Base-by-base conservation (phyloP, 176 grass and related monocot genomes). In the Oryza punctata region DNA sequence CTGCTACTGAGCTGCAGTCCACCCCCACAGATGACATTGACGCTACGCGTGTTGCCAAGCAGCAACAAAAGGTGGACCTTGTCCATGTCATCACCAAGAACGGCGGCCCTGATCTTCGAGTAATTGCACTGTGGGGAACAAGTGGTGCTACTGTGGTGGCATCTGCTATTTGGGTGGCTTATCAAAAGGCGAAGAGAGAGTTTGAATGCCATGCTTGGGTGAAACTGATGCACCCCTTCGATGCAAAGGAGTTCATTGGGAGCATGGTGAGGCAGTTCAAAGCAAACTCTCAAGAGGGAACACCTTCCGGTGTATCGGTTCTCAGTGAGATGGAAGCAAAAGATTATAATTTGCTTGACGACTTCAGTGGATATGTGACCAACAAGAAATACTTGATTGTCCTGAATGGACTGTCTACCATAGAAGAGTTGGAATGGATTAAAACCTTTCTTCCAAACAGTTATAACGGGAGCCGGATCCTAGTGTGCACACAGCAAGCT, bases 61-160 rank as follows among this genome's bases (percentile, higher is more conserved):
- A 44, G 15, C 0, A 27, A 50, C 3, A 41, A 63, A 21, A 8
- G 24, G 21, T 59, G n/a, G 59, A 21, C 45, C 45, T 47, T 0
- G 45, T 14, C 1, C 1, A 47, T 14, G 12, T 47, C 12, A 47
- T 47, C 2, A 13, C 45, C 12, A 47, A 47, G 11, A 3, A 24
- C 3, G 63, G n/a, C 7, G 0, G n/a, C n/a, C n/a, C n/a, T 49
- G 81, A 69, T 0, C 1, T 73, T 3, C 69, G 45, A 4, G 85
- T 69, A 38, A 89, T 75, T 12, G 75, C 75, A 60, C 59, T 85
- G 2, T 47, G 10, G 45, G 11, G 45, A 47, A 47, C 10, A 3
- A 47, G 45, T 47, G 12, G 45, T 10, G 8, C 38, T 40, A 2
- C 38, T 40, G 38, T 1, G 0, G 8, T 10, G 12, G 12, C 45